Percentiles rank a stretch among this genome's conserved stretches.
Evolutionary conservation across 1,139 yeast genomes (phyloP).

Genomic region (Pneumocystis wakefieldiae): DNA sequence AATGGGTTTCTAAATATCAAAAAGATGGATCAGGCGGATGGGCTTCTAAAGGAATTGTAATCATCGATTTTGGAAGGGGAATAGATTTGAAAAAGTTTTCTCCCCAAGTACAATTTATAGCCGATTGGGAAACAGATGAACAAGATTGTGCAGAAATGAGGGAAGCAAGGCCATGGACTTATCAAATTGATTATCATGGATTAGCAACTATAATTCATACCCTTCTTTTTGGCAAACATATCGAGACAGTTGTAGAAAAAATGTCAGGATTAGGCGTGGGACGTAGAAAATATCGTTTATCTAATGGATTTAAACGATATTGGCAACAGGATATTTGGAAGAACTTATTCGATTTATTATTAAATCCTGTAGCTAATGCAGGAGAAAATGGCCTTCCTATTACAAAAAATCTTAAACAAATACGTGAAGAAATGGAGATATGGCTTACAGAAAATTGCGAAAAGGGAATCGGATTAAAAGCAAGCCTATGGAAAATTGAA

Average conservation of each 20-base stretch:
- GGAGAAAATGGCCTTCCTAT: slow-evolving; percentile 27
- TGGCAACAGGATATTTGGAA: slow-evolving; percentile 70
- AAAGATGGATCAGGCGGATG: slow-evolving; percentile 33
- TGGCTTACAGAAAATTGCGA: slow-evolving; percentile 27
- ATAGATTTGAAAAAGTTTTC: slow-evolving; percentile 52
- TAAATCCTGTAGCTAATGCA: slow-evolving; percentile 38
- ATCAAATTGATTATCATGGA: slow-evolving; percentile 76
- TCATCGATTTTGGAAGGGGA: slow-evolving; percentile 77
- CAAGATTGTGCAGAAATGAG: slow-evolving; percentile 72
- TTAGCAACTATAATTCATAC: slow-evolving; percentile 62
- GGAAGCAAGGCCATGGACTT: slow-evolving; percentile 51
- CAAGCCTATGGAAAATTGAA: not conserved
- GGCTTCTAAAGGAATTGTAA: slow-evolving; percentile 41
- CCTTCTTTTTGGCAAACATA: slow-evolving; percentile 44
- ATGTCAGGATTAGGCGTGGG: slow-evolving; percentile 11
- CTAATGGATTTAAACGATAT: slow-evolving; percentile 46
- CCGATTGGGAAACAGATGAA: slow-evolving; percentile 49
- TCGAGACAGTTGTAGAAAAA: slow-evolving; percentile 30
- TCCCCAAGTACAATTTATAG: slow-evolving; percentile 35
- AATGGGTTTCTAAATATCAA: slow-evolving; percentile 20
- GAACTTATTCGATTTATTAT: slow-evolving; percentile 45
- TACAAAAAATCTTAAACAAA: slow-evolving; percentile 26
- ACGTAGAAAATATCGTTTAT: slow-evolving; percentile 26
- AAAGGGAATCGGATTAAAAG: slow-evolving; percentile 11
- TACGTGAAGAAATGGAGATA: slow-evolving; percentile 32